These are phyloP conservation scores for Grifola frondosa DNA, from an alignment of 1,284 basidiomycete species.

Conservation along the genomic window DNA sequence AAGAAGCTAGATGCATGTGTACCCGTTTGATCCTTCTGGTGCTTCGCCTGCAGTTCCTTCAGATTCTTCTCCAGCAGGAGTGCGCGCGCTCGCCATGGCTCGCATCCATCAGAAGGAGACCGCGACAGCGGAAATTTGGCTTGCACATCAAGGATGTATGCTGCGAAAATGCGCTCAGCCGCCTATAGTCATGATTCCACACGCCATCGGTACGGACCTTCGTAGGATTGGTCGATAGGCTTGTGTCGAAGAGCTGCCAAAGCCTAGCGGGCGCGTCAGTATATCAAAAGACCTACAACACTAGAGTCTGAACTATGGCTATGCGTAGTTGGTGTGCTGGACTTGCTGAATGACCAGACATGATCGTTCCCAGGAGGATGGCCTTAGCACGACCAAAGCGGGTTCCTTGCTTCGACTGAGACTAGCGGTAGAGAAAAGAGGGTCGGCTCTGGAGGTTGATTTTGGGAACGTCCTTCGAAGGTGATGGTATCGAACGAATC, in stretches of 20 bases:
- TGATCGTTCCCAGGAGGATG: too few relatives aligned
- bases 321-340: slow-evolving; percentile 19
- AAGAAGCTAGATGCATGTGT: too few relatives aligned
- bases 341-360: too few relatives aligned
- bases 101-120: slow-evolving; percentile 3
- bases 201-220: slow-evolving; percentile 33
- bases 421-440: too few relatives aligned
- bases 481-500: too few relatives aligned
- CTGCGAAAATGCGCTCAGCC: too few relatives aligned
- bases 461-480: too few relatives aligned
- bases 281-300: slow-evolving; percentile 1
- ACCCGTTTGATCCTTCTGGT: slow-evolving; percentile 43
- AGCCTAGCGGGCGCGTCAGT: slow-evolving; percentile 20
- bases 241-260: slow-evolving; percentile 27
- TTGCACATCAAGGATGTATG: slow-evolving; percentile 46
- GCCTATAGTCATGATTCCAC: neutral
- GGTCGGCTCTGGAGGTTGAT: too few relatives aligned
- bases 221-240: slow-evolving; percentile 37
- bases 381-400: too few relatives aligned
- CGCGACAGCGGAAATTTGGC: slow-evolving; percentile 34
- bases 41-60: slow-evolving; percentile 36
- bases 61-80: slow-evolving; percentile 46
- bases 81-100: slow-evolving; percentile 45
- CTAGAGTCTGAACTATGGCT: slow-evolving; percentile 20
- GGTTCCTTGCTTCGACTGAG: too few relatives aligned